Evolutionary conservation across 176 grass and related monocot genomes (phyloP).

Genomic region (Carex kokanica): DNA sequence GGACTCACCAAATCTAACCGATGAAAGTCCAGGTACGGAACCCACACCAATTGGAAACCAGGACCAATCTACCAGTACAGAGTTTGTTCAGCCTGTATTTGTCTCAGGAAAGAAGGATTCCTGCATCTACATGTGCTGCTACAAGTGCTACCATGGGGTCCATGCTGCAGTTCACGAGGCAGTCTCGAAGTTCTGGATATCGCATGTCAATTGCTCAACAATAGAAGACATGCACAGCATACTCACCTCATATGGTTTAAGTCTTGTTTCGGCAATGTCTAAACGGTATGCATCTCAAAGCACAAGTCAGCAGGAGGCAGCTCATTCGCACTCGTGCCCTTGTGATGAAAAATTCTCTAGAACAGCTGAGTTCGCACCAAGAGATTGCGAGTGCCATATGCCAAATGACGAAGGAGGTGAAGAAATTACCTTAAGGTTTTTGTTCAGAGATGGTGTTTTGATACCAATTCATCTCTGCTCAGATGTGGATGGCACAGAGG

Average conservation of each 20-base stretch:
- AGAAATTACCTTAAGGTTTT: slow-evolving; percentile 51
- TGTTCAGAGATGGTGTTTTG: slow-evolving; percentile 76
- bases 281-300: slow-evolving; percentile 46
- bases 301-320: slow-evolving; percentile 20
- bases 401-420: slow-evolving; percentile 38
- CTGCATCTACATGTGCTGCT: slow-evolving; percentile 74
- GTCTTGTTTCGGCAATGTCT: slow-evolving; percentile 52
- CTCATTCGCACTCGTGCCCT: slow-evolving; percentile 35
- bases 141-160: slow-evolving; percentile 47
- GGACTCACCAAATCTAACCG: slow-evolving; percentile 7
- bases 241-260: slow-evolving; percentile 59
- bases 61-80: neutral
- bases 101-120: slow-evolving; percentile 34
- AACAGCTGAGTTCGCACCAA: slow-evolving; percentile 22
- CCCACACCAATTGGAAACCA: neutral
- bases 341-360: slow-evolving; percentile 31
- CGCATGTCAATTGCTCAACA: slow-evolving; percentile 37
- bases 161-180: slow-evolving; percentile 49
- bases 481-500: slow-evolving; percentile 33
- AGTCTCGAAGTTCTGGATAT: slow-evolving; percentile 49
- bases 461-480: slow-evolving; percentile 38
- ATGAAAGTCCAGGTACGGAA: slow-evolving; percentile 16
- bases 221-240: slow-evolving; percentile 85
- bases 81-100: neutral
- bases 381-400: slow-evolving; percentile 63